A percentile compares a stretch with the other conserved stretches of the same genome.
phyloP scores from a whole-genome alignment of 2,329 filamentous ascomycete species.

The Nakataea oryzae region DNA sequence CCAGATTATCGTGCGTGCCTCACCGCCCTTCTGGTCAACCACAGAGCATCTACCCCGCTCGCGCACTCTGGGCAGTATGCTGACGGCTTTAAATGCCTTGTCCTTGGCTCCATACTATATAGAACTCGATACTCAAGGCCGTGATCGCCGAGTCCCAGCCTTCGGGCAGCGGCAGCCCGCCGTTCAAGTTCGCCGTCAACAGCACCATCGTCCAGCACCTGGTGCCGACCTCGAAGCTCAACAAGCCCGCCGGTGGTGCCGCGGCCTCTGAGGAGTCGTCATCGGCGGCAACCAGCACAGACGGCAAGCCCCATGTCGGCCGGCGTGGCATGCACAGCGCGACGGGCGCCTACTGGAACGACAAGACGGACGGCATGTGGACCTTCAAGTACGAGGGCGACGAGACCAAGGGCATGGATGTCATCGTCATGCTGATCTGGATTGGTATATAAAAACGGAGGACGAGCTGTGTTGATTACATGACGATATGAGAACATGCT shows the following conservation, averaged over 20 bases:
- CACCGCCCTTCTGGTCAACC: neutral
- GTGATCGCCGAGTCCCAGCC: conserved; percentile 66
- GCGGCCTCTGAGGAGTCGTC: conserved; percentile 36
- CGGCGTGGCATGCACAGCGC: conserved; percentile 85
- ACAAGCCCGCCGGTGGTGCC: conserved; percentile 44
- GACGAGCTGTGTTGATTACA: neutral
- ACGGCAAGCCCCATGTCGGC: conserved; percentile 63
- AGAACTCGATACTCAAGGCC: conserved; percentile 69
- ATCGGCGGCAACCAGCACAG: conserved; percentile 41
- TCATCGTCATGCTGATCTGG: conserved; percentile 69
- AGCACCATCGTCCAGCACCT: conserved; percentile 97
- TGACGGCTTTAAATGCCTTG: neutral
- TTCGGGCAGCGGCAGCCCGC: conserved; percentile 37
- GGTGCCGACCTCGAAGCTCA: conserved; percentile 53
- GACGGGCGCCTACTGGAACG: conserved; percentile 80
- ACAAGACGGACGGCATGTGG: conserved; percentile 85
- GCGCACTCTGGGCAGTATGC: neutral
- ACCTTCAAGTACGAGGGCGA: conserved; percentile 73
- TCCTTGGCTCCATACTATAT: neutral
- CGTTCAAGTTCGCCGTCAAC: conserved; percentile 95
- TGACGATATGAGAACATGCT: neutral
- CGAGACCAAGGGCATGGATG: conserved; percentile 56
- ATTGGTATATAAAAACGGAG: conserved; percentile 46
- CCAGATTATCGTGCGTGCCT: conserved; percentile 67
- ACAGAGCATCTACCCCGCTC: conserved; percentile 6